Percentiles rank a stretch among this genome's conserved stretches.
These are phyloP conservation scores for Coffea humblotiana DNA, from an alignment of 305 asterid genomes.

Conservation along the genomic window DNA sequence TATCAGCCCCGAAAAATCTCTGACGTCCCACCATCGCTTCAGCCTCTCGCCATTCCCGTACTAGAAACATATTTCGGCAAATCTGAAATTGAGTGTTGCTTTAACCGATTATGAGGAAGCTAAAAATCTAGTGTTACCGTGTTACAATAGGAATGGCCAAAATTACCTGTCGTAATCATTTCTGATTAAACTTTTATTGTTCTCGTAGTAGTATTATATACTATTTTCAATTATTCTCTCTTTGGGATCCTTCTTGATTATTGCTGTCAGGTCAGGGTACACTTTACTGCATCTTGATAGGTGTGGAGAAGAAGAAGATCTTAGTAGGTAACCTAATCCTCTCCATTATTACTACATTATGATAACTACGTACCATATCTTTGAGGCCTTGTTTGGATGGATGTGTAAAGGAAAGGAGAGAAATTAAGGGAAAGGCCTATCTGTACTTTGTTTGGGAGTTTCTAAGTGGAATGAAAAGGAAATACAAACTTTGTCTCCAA, in stretches of 20 bases:
- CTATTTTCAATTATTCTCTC: background rate
- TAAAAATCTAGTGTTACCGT: background rate
- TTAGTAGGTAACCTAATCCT: too few relatives aligned
- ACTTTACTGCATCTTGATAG: background rate
- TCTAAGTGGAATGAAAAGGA: too few relatives aligned
- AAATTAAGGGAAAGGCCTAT: too few relatives aligned
- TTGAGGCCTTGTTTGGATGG: too few relatives aligned
- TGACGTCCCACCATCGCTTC: background rate
- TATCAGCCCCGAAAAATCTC: background rate
- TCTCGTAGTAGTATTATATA: background rate
- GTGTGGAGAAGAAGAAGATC: background rate
- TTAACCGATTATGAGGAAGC: background rate
- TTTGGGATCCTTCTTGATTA: background rate
- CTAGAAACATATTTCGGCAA: background rate
- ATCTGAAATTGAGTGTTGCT: background rate
- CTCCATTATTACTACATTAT: background rate
- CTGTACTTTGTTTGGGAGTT: too few relatives aligned
- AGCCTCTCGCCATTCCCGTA: background rate
- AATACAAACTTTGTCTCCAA: too few relatives aligned
- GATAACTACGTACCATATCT: too few relatives aligned
- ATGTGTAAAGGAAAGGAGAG: too few relatives aligned
- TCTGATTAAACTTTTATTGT: background rate
- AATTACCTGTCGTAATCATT: background rate
- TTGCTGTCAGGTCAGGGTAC: background rate
- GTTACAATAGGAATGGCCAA: background rate